Evolutionary conservation across 768 basidiomycete species (phyloP).

Genomic region (Lyophyllum shimeji): DNA sequence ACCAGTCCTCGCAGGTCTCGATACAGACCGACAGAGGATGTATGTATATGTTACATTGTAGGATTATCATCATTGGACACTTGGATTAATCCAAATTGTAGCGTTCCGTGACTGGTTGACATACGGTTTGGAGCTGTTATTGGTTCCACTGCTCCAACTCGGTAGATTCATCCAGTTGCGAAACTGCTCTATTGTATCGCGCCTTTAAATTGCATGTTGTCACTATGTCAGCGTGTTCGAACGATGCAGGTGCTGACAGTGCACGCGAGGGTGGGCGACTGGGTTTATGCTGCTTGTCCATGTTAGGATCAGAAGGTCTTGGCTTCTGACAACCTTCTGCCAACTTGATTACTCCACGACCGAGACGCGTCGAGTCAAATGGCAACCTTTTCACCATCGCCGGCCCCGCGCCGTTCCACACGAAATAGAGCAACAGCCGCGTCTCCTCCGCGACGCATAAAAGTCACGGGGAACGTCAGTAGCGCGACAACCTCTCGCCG

Average conservation of each 20-base stretch:
- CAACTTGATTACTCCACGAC: not conserved
- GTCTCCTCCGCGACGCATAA: conserved; percentile 31
- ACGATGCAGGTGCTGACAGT: too few relatives aligned
- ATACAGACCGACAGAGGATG: not conserved
- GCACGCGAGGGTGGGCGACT: too few relatives aligned
- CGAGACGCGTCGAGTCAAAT: conserved; percentile 26
- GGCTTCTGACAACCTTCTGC: not conserved
- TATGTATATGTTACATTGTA: conserved; percentile 12
- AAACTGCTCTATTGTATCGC: conserved; percentile 18
- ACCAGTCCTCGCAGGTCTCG: not conserved
- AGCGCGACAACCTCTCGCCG: conserved; percentile 38
- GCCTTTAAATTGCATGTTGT: conserved; percentile 8
- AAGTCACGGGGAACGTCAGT: conserved; percentile 21
- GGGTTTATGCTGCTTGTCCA: not conserved
- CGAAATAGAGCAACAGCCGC: conserved; percentile 28
- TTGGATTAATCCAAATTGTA: too few relatives aligned
- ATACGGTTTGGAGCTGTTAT: too few relatives aligned
- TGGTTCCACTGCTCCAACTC: too few relatives aligned
- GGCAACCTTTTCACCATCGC: conserved; percentile 64
- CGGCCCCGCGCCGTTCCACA: conserved; percentile 56
- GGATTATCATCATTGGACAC: conserved; percentile 12
- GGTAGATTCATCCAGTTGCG: too few relatives aligned
- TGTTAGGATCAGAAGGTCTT: conserved; percentile 6
- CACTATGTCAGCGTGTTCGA: not conserved
- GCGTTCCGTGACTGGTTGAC: too few relatives aligned